Evolutionary conservation across 2,329 filamentous ascomycete species (phyloP).

Genomic region (Zymoseptoria passerinii): DNA sequence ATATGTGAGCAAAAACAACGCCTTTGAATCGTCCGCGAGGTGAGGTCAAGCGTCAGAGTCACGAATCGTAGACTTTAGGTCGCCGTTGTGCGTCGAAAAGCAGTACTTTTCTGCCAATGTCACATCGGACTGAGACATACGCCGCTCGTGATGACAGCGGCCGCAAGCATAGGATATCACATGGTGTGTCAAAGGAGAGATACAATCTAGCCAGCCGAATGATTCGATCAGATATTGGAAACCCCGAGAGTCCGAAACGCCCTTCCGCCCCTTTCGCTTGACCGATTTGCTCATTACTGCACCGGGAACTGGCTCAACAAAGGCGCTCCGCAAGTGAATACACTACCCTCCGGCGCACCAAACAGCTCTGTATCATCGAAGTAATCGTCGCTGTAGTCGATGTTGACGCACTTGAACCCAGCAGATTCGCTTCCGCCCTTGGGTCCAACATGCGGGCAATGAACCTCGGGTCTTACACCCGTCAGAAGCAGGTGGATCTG

Average conservation of each 20-base stretch:
- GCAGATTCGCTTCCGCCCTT: conserved; percentile 16
- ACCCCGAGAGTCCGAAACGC: neutral
- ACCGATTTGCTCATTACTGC: neutral
- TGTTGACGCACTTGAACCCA: conserved; percentile 22
- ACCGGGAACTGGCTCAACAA: neutral
- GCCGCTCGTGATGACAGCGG: neutral
- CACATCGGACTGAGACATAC: neutral
- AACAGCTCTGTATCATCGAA: conserved; percentile 22
- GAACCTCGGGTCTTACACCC: conserved; percentile 20
- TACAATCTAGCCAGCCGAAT: neutral
- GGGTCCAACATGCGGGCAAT: conserved; percentile 28
- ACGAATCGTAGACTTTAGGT: neutral
- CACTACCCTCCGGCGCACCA: conserved; percentile 8
- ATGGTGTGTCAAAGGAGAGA: neutral
- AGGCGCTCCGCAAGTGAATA: conserved; percentile 12
- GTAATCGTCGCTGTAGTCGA: conserved; percentile 21
- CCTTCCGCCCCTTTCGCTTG: neutral
- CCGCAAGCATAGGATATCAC: neutral
- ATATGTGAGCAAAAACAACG: neutral
- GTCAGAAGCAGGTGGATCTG: conserved; percentile 36
- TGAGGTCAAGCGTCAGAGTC: neutral
- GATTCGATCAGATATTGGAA: neutral
- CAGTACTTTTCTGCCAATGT: no score
- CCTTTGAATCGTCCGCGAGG: neutral
- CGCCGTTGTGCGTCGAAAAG: neutral